Evolutionary conservation across 495 filamentous ascomycete genomes (phyloP).

Genomic region (Jackrogersella minutella): DNA sequence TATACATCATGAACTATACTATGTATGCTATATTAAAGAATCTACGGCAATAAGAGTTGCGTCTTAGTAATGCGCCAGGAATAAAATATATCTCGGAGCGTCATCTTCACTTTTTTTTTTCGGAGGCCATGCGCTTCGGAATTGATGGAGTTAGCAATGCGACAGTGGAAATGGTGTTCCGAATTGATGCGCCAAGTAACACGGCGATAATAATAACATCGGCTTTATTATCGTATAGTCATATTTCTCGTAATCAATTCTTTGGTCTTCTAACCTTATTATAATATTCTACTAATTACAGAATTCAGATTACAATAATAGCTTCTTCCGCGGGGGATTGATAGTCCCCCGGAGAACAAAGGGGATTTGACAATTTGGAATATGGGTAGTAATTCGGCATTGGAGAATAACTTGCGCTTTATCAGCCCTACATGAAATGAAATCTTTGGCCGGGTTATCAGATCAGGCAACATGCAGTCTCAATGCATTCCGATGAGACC

Average conservation of each 20-base stretch:
- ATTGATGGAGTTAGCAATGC: constrained; percentile 11
- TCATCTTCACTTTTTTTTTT: constrained; percentile 7
- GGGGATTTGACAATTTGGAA: neutral
- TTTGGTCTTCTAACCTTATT: neutral
- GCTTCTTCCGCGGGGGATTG: constrained; percentile 12
- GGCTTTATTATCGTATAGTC: neutral
- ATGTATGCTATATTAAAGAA: neutral
- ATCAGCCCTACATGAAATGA: constrained; percentile 31
- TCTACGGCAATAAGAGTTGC: neutral
- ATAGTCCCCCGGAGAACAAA: neutral
- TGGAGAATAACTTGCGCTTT: constrained; percentile 6
- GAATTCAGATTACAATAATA: neutral
- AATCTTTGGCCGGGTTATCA: constrained; percentile 2
- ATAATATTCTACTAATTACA: neutral
- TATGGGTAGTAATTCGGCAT: constrained; percentile 9
- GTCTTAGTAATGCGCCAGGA: constrained; percentile 6
- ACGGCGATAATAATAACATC: constrained; percentile 10
- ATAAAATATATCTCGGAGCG: constrained; percentile 22
- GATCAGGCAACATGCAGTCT: constrained; percentile 1
- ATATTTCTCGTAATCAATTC: neutral
- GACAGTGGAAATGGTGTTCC: neutral
- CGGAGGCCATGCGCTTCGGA: too few species aligned
- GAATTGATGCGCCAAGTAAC: neutral
- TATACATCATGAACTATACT: constrained; percentile 17
- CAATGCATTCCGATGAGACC: constrained; percentile 23